Base-by-base conservation (phyloP, 208 protist genomes). In the Wallacemonas sp. region DNA sequence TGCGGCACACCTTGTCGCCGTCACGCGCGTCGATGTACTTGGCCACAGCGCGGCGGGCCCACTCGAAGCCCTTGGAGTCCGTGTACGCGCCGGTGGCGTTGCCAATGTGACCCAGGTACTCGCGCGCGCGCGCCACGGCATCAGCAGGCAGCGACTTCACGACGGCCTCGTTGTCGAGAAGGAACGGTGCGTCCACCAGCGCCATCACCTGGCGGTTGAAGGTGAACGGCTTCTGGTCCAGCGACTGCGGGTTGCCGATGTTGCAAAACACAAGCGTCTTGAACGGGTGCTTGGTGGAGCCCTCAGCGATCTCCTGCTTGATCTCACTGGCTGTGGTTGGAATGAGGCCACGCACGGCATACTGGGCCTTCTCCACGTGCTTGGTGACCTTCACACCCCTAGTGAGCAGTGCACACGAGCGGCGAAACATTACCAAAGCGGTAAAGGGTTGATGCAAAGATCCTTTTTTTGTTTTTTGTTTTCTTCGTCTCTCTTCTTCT, bases 231-330 rank as follows among this genome's bases (percentile, higher is more conserved):
- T 93, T 79, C 81, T 99, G 98, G 21, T 91, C 64, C 15, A 99
- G 75, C 67, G 83, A 75, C 76, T 99, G 98, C 36, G 98, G 99
- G 78, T 99, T 99, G 63, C 98, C 99, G 76, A 99, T 99, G 85
- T 99, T 99, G 84, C 98, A 99, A 69, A 91, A 94, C 48, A 99
- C 83, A 17, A 99, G 75, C 37, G 92, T 68, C 24, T 79, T 2
- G 70, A 97, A 97, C 6, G 78, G 63, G 62, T 92, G 79, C 15
- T 63, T 70, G 12, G 33, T 58, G 48, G 48, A 68, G 53, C 76
- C 83, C 9, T 46, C 60, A 8, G 76, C 72, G 29, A 97, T 71
- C 52, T 87, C 69, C 24, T 73, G 32, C 59, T 92, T 76, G 66
- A 97, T 92, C 66, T 87, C 78, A 39, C 89, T 73, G 27, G 91